Evolutionary conservation across 768 basidiomycete species (phyloP).

Genomic region (Boletus pseudo-olivaceus): DNA sequence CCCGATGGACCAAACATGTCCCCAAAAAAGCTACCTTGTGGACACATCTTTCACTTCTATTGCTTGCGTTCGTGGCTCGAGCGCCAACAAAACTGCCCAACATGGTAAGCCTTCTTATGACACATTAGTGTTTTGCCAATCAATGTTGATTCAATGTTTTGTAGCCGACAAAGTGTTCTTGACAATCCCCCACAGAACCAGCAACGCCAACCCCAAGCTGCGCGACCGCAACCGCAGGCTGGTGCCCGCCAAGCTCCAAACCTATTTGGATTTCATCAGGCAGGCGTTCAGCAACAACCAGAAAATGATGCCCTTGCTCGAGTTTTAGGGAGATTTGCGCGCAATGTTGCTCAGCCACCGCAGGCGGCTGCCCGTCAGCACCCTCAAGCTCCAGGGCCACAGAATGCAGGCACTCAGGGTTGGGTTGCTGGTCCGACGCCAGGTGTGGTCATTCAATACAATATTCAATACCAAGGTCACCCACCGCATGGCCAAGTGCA

Average conservation of each 20-base stretch:
- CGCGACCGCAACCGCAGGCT: constrained; percentile 26
- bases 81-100: constrained; percentile 97
- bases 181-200: constrained; percentile 43
- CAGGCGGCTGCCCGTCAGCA: constrained; percentile 30
- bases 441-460: constrained; percentile 59
- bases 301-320: constrained; percentile 38
- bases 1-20: constrained; percentile 86
- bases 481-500: constrained; percentile 33
- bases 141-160: constrained; percentile 1
- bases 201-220: constrained; percentile 27
- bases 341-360: constrained; percentile 46
- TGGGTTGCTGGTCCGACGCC: constrained; percentile 37
- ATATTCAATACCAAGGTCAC: constrained; percentile 54
- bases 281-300: constrained; percentile 33
- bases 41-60: constrained; percentile 97
- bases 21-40: constrained; percentile 94
- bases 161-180: constrained; percentile 73
- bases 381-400: constrained; percentile 30
- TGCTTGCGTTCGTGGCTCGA: constrained; percentile 98
- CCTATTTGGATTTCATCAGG: constrained; percentile 26
- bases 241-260: constrained; percentile 32
- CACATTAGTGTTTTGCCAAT: not conserved
- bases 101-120: constrained; percentile 62
- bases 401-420: constrained; percentile 32
- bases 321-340: constrained; percentile 50